Evolutionary conservation across 192 early-diverging fungal species (phyloP), one percentile per base, ranked within the genome.

Genomic region (Mortierella hygrophila): DNA sequence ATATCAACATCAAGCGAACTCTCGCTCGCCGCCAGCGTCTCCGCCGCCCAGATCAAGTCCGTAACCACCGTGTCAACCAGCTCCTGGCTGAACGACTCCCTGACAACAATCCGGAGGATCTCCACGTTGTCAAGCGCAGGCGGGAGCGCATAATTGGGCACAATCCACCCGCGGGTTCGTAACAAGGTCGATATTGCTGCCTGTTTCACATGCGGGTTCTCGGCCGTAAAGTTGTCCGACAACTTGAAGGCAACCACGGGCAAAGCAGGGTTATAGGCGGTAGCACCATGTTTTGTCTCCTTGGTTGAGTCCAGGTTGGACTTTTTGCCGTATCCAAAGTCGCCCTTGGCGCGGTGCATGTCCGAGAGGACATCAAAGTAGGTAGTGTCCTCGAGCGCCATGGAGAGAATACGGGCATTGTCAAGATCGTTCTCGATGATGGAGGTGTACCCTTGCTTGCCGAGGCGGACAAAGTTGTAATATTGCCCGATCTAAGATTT

Each of bases 401-500:
- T 78, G 4, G 92, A 92, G 6, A 95, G 80, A 38, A 91, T 74
- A n/a, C 90, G 82, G 13, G 94, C 93, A 72, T 94, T 93, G 29
- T 80, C 75, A 46, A 94, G 52, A 57, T 91, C 89, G 23, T 87
- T 90, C 70, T 89, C 84, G 82, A 94, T 93, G 41, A 96, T 92
- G 60, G 89, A 84, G 10, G 87, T 83, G 84, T 92, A 96, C 0
- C 95, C 95, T 40, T 89, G 81, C 38, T 82, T 88, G 1, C 94
- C 95, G 69, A 92, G 92, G 73, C 94, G 91, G 38, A 96, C 87
- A 72, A 96, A 95, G 81, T 93, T 93, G 91, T 95, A 96, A 86
- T 96, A 96, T 88, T 96, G 95, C 18, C 89, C 93, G 46, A 96
- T 91, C 85, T 88, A 71, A 7, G 44, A 3, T 46, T 46, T 11